These are phyloP conservation scores for Casuarina cunninghamiana DNA, from an alignment of 306 rosid species.

Conservation along the genomic window DNA sequence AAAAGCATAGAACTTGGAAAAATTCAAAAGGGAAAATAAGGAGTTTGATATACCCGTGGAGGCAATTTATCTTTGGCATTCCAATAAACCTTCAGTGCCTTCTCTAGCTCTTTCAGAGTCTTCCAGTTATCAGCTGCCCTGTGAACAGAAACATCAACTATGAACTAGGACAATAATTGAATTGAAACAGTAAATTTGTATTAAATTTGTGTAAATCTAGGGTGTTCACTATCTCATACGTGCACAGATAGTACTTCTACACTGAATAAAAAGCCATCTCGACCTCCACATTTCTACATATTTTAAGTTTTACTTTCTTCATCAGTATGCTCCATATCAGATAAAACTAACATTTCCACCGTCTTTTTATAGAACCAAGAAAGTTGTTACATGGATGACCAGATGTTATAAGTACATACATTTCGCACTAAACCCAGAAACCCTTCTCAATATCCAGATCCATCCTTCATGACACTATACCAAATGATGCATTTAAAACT, in stretches of 20 bases:
- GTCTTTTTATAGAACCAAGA: background rate
- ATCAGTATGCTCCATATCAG: background rate
- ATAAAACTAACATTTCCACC: background rate
- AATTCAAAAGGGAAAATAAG: background rate
- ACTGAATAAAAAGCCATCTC: background rate
- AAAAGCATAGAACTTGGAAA: slow-evolving; percentile 6
- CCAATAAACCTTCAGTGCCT: slow-evolving; percentile 83
- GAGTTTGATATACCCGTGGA: slow-evolving; percentile 66
- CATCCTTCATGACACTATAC: background rate
- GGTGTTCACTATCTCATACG: background rate
- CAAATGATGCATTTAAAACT: background rate
- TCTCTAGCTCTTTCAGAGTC: slow-evolving; percentile 84
- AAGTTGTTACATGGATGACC: background rate
- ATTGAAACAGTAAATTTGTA: background rate
- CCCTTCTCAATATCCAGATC: background rate
- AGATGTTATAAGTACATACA: background rate
- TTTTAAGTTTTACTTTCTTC: background rate
- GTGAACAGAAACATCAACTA: slow-evolving; percentile 13
- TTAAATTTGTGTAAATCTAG: background rate
- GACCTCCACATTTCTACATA: background rate
- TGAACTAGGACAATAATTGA: slow-evolving; percentile 5
- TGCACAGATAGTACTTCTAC: background rate
- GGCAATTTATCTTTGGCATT: slow-evolving; percentile 82
- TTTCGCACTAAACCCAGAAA: background rate
- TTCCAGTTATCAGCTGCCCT: slow-evolving; percentile 90